A percentile compares a stretch with the other conserved stretches of the same genome.
These are phyloP conservation scores for Ceratobasidium sp. DNA, from an alignment of 1,284 basidiomycete species.

Conservation along the genomic window DNA sequence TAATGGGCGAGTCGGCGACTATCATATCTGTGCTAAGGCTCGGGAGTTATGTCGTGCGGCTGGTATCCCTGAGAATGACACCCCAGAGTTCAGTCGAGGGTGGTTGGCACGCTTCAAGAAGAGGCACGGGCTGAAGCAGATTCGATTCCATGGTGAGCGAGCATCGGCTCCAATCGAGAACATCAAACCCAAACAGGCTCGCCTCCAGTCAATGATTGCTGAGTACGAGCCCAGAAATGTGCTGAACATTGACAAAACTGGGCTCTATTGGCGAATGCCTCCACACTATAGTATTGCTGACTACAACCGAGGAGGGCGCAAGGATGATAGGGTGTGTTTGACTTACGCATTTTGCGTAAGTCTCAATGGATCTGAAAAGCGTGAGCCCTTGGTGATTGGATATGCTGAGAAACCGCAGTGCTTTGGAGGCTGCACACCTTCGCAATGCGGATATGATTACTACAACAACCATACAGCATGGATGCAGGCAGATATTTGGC, in stretches of 20 bases:
- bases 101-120: neutral
- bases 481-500: conserved; percentile 7
- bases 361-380: neutral
- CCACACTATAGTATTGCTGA: conserved; percentile 48
- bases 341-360: neutral
- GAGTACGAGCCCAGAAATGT: conserved; percentile 43
- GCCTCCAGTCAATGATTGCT: conserved; percentile 2
- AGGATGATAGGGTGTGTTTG: conserved; percentile 45
- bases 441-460: neutral
- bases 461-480: neutral
- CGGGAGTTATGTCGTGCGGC: neutral
- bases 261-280: conserved; percentile 45
- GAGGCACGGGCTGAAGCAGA: conserved; percentile 42
- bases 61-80: neutral
- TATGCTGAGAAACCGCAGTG: neutral
- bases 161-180: neutral
- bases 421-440: neutral
- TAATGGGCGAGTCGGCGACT: neutral
- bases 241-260: conserved; percentile 52
- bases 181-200: neutral
- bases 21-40: neutral
- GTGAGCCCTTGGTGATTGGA: conserved; percentile 7
- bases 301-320: conserved; percentile 47
- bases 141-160: conserved; percentile 45
- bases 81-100: neutral